Percentiles rank a stretch among this genome's conserved stretches.
Conservation (phyloP, 306 rosid species). For the Castanea crenata region DNA sequence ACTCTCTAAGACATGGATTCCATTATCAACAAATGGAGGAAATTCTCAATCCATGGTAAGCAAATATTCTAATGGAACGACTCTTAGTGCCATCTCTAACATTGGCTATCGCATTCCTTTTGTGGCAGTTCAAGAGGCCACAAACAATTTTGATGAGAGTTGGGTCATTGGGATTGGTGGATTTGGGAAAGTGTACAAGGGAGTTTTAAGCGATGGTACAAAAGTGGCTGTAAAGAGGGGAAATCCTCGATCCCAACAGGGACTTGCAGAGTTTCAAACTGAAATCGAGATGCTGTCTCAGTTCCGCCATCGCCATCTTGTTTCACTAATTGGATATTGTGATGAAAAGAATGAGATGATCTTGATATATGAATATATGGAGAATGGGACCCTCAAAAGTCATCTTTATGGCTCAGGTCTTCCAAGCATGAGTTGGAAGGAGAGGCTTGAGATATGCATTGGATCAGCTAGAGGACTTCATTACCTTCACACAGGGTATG, state of each 20-base stretch:
- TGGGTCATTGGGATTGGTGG: slow-evolving; percentile 86
- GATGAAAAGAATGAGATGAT: slow-evolving; percentile 91
- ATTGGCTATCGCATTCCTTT: slow-evolving; percentile 62
- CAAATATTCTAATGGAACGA: slow-evolving; percentile 67
- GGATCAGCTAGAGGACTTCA: slow-evolving; percentile 96
- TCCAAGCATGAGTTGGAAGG: slow-evolving; percentile 79
- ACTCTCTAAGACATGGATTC: slow-evolving; percentile 69
- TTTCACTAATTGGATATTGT: slow-evolving; percentile 85
- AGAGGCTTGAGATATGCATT: slow-evolving; percentile 81
- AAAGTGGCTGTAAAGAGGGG: slow-evolving; percentile 94
- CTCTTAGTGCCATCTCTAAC: slow-evolving; percentile 58
- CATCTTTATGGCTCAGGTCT: slow-evolving; percentile 76
- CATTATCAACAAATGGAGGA: slow-evolving; percentile 58
- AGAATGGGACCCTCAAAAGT: slow-evolving; percentile 81
- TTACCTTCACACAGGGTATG: slow-evolving; percentile 90
- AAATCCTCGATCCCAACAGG: slow-evolving; percentile 81
- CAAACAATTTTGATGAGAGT: slow-evolving; percentile 75
- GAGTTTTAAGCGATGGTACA: slow-evolving; percentile 65
- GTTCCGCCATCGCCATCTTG: slow-evolving; percentile 91
- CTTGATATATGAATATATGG: slow-evolving; percentile 87
- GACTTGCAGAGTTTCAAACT: slow-evolving; percentile 77
- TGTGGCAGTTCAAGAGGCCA: slow-evolving; percentile 65
- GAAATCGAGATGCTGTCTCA: slow-evolving; percentile 90
- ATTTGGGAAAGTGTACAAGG: slow-evolving; percentile 85
- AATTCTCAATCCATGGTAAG: slow-evolving; percentile 80